Base-by-base conservation (phyloP, 2,329 filamentous ascomycete genomes). In the Raffaelea deltoideospora region DNA sequence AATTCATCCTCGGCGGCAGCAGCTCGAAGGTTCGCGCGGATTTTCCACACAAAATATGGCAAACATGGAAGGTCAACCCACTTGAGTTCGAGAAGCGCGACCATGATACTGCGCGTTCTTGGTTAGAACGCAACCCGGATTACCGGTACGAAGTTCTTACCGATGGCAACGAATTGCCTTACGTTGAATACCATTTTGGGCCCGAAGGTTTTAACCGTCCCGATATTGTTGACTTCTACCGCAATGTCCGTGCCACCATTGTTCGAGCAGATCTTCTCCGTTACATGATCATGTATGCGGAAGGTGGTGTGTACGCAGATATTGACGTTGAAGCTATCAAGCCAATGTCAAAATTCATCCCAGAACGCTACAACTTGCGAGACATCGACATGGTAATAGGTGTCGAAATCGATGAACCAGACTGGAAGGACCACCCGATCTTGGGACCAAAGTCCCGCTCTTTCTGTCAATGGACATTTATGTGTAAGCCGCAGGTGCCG, bases 391-490 rank as follows among this genome's bases (percentile, higher is more conserved):
- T 82, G 63, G 70, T 83, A 17, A 68, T 82, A 20, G 75, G 77
- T 13, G 63, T 83, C 1, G 78, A 83, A 51, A 77, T 82, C 39
- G 78, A 82, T 48, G 68, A 81, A 53, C 77, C 77, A 0, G 64
- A 72, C 9, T 81, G 72, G 55, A 59, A 56, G 15, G 55, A 72
- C 34, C 77, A 82, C 49, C 64, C 71, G 2, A 74, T 82, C 23
- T 60, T 82, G 1, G 77, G 78, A 13, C 65, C 64, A 34, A 82
- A 82, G 54, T 80, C 71, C 27, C 61, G 65, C 45, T 82, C 76
- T 0, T 82, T 83, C 51, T 82, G 77, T 51, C 78, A 82, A 49
- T 83, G 78, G 78, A 82, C 78, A 0, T 79, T 82, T 48, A 76
- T 79, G 59, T 70, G 70, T 46, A 79, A 80, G 49, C 76, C 78